A percentile compares a stretch with the other conserved stretches of the same genome.
phyloP scores from a whole-genome alignment of 2,329 filamentous ascomycete genomes.

The Orbilia brochopaga region DNA sequence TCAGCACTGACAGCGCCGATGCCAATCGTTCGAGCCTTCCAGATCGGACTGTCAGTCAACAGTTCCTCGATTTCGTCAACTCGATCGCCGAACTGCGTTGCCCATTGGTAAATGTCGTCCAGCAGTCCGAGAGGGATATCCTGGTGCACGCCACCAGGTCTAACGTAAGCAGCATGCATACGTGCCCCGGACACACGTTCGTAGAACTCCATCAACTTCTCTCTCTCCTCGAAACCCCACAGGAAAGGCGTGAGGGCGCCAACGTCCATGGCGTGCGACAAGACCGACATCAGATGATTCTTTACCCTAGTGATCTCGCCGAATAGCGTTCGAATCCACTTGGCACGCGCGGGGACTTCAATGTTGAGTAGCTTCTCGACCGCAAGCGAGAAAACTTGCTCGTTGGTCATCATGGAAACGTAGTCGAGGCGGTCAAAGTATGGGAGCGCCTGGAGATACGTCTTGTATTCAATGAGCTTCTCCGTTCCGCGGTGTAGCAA shows the following conservation, averaged over 20 bases:
- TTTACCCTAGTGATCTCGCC: slow-evolving; percentile 90
- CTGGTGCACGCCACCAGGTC: slow-evolving; percentile 93
- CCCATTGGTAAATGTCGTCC: slow-evolving; percentile 99
- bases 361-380: slow-evolving; percentile 98
- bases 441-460: slow-evolving; percentile 94
- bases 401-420: slow-evolving; percentile 99
- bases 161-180: slow-evolving; percentile 94
- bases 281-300: slow-evolving; percentile 97
- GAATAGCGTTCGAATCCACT: slow-evolving; percentile 96
- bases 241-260: slow-evolving; percentile 96
- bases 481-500: slow-evolving; percentile 95
- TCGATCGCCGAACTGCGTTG: slow-evolving; percentile 96
- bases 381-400: slow-evolving; percentile 93
- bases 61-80: slow-evolving; percentile 99
- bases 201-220: slow-evolving; percentile 99
- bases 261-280: slow-evolving; percentile 73
- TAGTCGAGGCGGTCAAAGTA: slow-evolving; percentile 99
- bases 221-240: slow-evolving; percentile 99
- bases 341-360: slow-evolving; percentile 91
- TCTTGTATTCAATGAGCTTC: slow-evolving; percentile 99
- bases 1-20: slow-evolving; percentile 88
- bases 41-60: slow-evolving; percentile 98
- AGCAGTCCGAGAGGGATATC: slow-evolving; percentile 91
- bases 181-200: slow-evolving; percentile 98
- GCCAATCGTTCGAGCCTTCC: slow-evolving; percentile 90